These are phyloP conservation scores for Aquilaria yunnanensis DNA, from an alignment of 345 rosid genomes.

Conservation along the genomic window DNA sequence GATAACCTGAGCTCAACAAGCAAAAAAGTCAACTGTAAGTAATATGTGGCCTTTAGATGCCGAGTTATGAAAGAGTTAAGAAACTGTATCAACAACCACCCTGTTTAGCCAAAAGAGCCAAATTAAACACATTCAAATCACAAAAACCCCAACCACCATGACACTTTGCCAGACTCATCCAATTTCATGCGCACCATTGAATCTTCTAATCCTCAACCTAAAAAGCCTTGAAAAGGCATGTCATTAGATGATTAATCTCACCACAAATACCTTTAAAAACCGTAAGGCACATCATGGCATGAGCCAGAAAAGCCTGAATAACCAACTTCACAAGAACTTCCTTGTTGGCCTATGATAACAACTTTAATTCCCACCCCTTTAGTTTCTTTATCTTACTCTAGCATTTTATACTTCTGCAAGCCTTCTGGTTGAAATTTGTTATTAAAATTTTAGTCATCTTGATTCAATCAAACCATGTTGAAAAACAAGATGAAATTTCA, in stretches of 20 bases:
- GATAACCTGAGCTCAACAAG: no score
- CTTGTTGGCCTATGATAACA: background rate
- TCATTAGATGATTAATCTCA: background rate
- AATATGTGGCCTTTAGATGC: no score
- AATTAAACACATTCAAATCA: conserved; percentile 6
- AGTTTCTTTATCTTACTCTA: background rate
- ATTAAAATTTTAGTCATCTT: no score
- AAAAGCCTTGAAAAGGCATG: background rate
- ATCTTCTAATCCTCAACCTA: background rate
- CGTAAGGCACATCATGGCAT: background rate
- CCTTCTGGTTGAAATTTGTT: no score
- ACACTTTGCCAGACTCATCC: background rate
- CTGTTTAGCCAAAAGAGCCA: conserved; percentile 24
- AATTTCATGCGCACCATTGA: background rate
- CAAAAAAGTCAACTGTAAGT: no score
- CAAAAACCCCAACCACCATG: background rate
- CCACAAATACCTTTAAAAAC: background rate
- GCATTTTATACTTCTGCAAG: background rate
- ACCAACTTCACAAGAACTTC: background rate
- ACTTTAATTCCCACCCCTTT: background rate
- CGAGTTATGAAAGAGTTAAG: no score
- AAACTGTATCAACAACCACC: background rate
- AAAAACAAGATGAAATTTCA: no score
- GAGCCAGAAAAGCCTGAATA: background rate
- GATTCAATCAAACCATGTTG: no score